Evolutionary conservation across 177 flowering plant species (phyloP).

Genomic region (Tripterygium wilfordii): DNA sequence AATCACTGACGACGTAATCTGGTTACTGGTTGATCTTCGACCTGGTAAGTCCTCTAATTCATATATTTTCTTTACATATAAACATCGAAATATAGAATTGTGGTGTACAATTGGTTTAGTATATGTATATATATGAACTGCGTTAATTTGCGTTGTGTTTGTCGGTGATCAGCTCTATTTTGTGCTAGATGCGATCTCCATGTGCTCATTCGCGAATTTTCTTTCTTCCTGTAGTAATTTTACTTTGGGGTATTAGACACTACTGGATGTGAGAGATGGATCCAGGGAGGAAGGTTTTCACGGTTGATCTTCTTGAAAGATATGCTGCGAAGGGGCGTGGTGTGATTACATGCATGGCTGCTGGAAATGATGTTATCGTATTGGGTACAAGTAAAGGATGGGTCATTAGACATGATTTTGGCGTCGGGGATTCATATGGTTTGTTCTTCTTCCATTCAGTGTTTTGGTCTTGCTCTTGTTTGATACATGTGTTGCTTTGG

Average conservation of each 20-base stretch:
- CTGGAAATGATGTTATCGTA: slow-evolving; percentile 93
- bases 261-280: slow-evolving; percentile 48
- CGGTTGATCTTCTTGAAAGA: slow-evolving; percentile 87
- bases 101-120: too few relatives aligned
- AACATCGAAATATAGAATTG: too few relatives aligned
- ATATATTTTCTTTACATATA: too few relatives aligned
- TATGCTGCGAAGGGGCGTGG: slow-evolving; percentile 92
- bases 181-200: too few relatives aligned
- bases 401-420: slow-evolving; percentile 90
- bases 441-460: slow-evolving; percentile 1
- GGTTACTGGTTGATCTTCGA: too few relatives aligned
- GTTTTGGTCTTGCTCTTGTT: not conserved
- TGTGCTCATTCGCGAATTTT: not conserved
- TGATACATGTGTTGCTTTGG: not conserved
- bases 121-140: too few relatives aligned
- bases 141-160: too few relatives aligned
- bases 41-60: too few relatives aligned
- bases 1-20: too few relatives aligned
- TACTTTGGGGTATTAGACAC: not conserved
- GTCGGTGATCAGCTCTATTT: too few relatives aligned
- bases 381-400: slow-evolving; percentile 95
- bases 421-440: slow-evolving; percentile 88
- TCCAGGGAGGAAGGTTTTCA: slow-evolving; percentile 57
- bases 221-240: not conserved
- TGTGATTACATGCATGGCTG: slow-evolving; percentile 87